Evolutionary conservation across 345 rosid species (phyloP), one percentile per base, ranked within the genome.

Genomic region (Aquilaria malaccensis): DNA sequence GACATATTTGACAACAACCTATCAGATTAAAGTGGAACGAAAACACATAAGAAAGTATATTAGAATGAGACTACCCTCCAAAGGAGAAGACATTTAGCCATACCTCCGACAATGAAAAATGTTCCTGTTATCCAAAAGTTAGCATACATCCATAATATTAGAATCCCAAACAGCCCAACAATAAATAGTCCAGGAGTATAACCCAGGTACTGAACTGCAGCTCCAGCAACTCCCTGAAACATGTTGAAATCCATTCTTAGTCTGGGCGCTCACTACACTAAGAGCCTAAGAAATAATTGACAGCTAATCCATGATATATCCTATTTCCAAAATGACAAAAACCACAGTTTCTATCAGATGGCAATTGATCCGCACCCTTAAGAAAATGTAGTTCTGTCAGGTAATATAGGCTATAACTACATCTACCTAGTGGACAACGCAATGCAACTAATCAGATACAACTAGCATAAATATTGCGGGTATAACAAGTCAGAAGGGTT

Each of bases 81-180:
- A 22, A 4, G 43, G 52, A 64, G 61, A 62, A 68, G 22, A 66
- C 29, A 50, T 22, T 22, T 22, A 68, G 50, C 10, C 81, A 74
- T 88, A 86, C 99, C 99, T 88, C 97, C 99, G 59, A 94, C 81
- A 67, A 91, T 74, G 80, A 91, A 91, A 69, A 94, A 78, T 51
- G 91, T 77, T 69, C 97, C 97, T 2, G 96, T 83, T 76, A 94
- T 91, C 97, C 96, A 94, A 74, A 91, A 88, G 89, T 88, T 94
- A 69, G 99, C 99, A 69, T 77, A 86, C 97, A 90, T 90, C 99
- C 99, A 91, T 55, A 94, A 73, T 69, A 88, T 74, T 75, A 91
- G 76, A 73, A 91, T 94, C 32, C 88, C 85, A 72, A 86, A 88
- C 33, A 88, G 67, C 31, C 99, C 99, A 43, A 83, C 93, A 30